Conservation (phyloP, 805 yeast species). For the Cyberlindnera lachancei region DNA sequence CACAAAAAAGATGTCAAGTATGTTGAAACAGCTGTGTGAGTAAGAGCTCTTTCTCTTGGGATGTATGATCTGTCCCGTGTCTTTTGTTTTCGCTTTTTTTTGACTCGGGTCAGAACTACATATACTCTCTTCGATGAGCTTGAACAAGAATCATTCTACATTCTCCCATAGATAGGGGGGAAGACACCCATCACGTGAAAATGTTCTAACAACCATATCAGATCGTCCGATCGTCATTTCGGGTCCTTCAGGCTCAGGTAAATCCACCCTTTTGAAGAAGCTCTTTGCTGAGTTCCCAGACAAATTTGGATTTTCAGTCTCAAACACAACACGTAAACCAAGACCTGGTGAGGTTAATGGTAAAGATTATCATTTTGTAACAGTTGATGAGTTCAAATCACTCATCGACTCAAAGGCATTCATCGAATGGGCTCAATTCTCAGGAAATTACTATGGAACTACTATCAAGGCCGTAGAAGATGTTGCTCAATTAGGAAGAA, state of each 20-base stretch:
- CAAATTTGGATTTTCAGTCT: slow-evolving; percentile 87
- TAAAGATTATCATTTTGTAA: slow-evolving; percentile 78
- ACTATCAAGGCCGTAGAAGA: slow-evolving; percentile 74
- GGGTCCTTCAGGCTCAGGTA: slow-evolving; percentile 96
- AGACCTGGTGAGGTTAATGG: slow-evolving; percentile 90
- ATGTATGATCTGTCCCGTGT: background rate
- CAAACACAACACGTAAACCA: slow-evolving; percentile 88
- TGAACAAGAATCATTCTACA: too few species aligned
- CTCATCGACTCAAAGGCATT: slow-evolving; percentile 70
- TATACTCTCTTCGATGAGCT: too few species aligned
- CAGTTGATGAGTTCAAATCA: slow-evolving; percentile 71
- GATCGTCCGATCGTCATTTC: slow-evolving; percentile 88
- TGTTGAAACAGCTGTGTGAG: slow-evolving; percentile 16
- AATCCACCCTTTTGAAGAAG: slow-evolving; percentile 86
- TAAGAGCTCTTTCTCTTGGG: slow-evolving; percentile 1
- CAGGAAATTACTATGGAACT: slow-evolving; percentile 97
- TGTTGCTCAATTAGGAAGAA: slow-evolving; percentile 48
- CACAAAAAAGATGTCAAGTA: slow-evolving; percentile 15
- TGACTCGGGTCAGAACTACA: too few species aligned
- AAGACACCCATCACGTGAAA: too few species aligned
- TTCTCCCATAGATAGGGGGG: too few species aligned
- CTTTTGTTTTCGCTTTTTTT: background rate
- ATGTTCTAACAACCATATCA: slow-evolving; percentile 21
- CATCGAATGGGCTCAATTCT: slow-evolving; percentile 96
- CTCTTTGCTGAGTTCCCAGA: slow-evolving; percentile 86